Base-by-base conservation (phyloP, 2,329 filamentous ascomycete species). In the Fusarium bulbicola region DNA sequence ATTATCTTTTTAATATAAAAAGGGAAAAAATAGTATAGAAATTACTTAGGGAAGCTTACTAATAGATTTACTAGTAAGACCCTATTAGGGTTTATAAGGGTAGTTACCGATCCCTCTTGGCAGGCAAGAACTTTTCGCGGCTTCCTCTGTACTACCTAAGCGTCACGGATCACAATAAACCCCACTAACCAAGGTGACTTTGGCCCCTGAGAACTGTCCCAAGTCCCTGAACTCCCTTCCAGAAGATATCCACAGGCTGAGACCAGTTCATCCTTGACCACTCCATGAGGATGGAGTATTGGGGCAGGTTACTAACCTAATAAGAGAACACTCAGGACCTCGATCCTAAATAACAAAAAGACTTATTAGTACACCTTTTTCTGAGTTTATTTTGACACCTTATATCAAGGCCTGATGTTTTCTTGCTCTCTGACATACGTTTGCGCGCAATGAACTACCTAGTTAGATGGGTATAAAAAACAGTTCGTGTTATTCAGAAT, bases 201-300 rank as follows among this genome's bases (percentile, higher is more conserved):
- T 49, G 52, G 40, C 66, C 70, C 70, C 66, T 74, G 70, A 73
- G 52, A 66, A 52, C 66, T 59, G 66, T 61, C 46, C 52, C 46
- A 26, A 68, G 46, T 58, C 70, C 61, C 63, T 68, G 59, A 74
- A 72, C 68, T 49, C 53, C 67, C 63, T 73, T 73, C 71, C 52
- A 73, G 71, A 73, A 73, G 70, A 37, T n/a, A 57, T 57, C 28
- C 24, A 36, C 20, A 37, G 45, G 26, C 32, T 50, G 56, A 21
- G 40, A 36, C n/a, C 16, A 30, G 32, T 24, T 28, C 50, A 21
- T 39, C 20, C 13, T 18, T 40, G 24, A 30, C 20, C 24, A 30
- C 14, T 30, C 50, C 34, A n/a, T 42, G 50, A n/a, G 12, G 21
- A 21, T 9, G n/a, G 28, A 32, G 7, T 40, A 52, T 36, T 10